These are phyloP conservation scores for Dryas octopetala DNA, from an alignment of 306 rosid species.

Conservation along the genomic window DNA sequence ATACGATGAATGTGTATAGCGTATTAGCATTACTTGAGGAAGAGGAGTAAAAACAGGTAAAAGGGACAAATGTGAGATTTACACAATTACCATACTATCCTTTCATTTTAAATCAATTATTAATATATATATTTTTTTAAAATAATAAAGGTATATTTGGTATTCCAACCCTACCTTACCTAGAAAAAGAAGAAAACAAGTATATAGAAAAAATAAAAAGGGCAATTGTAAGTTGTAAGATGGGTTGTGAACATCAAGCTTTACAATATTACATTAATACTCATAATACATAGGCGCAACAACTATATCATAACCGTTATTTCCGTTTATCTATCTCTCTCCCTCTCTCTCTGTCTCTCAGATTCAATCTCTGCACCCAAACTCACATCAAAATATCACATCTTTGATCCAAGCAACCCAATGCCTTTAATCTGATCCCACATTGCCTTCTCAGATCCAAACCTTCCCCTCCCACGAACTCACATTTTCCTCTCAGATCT, in stretches of 20 bases:
- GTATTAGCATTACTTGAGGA: too few relatives aligned
- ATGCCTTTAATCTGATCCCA: constrained; percentile 9
- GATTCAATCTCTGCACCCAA: constrained; percentile 44
- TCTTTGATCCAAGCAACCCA: constrained; percentile 1
- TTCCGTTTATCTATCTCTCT: constrained; percentile 26
- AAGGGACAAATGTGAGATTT: too few relatives aligned
- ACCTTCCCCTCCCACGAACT: not conserved
- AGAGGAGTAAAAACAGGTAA: too few relatives aligned
- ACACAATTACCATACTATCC: too few relatives aligned
- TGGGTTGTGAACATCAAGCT: not conserved
- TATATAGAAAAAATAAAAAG: too few relatives aligned
- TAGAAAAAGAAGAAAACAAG: too few relatives aligned
- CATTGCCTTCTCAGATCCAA: constrained; percentile 25
- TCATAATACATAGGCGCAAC: not conserved
- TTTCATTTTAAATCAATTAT: too few relatives aligned
- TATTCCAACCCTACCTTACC: too few relatives aligned
- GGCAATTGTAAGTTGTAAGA: not conserved
- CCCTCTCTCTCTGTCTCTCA: constrained; percentile 13
- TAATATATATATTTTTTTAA: too few relatives aligned
- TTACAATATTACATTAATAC: not conserved
- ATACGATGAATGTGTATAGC: too few relatives aligned
- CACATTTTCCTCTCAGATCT: not conserved
- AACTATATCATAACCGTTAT: constrained; percentile 31
- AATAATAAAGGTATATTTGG: too few relatives aligned
- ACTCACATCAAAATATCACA: constrained; percentile 23